phyloP scores from a whole-genome alignment of 768 basidiomycete species.

The Coprinopsis sp. region DNA sequence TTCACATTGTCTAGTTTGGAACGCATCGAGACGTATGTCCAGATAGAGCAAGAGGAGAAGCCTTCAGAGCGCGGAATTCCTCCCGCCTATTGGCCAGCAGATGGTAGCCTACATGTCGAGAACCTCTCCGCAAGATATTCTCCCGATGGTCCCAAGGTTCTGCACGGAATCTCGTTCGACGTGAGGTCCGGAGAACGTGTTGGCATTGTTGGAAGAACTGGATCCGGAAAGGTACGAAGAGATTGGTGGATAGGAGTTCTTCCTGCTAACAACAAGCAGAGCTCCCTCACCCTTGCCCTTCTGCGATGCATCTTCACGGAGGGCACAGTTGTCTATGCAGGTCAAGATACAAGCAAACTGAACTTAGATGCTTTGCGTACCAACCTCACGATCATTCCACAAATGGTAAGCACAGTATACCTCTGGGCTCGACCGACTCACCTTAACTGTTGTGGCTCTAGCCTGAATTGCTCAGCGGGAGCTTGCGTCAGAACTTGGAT shows the following conservation, averaged over 20 bases:
- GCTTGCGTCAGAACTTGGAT: slow-evolving; percentile 55
- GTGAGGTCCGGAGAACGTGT: slow-evolving; percentile 52
- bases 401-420: slow-evolving; percentile 25
- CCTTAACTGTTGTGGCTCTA: slow-evolving; percentile 3
- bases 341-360: slow-evolving; percentile 38
- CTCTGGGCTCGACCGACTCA: neutral
- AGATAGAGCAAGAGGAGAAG: slow-evolving; percentile 54
- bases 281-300: slow-evolving; percentile 41
- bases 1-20: slow-evolving; percentile 39
- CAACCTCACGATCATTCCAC: slow-evolving; percentile 54
- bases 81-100: slow-evolving; percentile 64
- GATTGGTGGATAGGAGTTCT: neutral
- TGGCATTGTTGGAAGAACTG: slow-evolving; percentile 46
- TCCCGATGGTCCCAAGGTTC: slow-evolving; percentile 45
- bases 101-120: slow-evolving; percentile 49
- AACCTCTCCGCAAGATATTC: slow-evolving; percentile 54
- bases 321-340: slow-evolving; percentile 52
- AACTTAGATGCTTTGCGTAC: slow-evolving; percentile 52
- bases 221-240: slow-evolving; percentile 41
- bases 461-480: slow-evolving; percentile 31
- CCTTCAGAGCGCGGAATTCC: slow-evolving; percentile 36
- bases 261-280: slow-evolving; percentile 10
- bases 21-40: slow-evolving; percentile 61
- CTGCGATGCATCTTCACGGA: slow-evolving; percentile 50
- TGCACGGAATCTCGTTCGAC: slow-evolving; percentile 45